Evolutionary conservation across 1,284 basidiomycete genomes (phyloP), one percentile per base, ranked within the genome.

Genomic region (Malassezia brasiliensis): DNA sequence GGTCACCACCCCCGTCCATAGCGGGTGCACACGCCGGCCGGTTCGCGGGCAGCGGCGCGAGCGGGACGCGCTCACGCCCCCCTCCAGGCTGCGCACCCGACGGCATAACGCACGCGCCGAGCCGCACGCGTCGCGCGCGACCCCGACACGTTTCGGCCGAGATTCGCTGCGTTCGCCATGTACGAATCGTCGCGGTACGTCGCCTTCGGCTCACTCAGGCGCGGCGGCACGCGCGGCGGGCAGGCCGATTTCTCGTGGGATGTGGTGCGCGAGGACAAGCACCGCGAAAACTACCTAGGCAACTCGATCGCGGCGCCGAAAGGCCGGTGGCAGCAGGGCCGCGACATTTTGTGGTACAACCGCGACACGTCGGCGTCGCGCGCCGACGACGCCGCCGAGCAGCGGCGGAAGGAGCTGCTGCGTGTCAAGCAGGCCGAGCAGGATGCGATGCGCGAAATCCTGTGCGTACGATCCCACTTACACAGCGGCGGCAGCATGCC

Each of bases 331-430:
- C 68, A 68, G 38, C 63, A 68, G 35, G 68, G 68, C 15, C 54
- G 64, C 15, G 72, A 74, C 52, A 69, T 74, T 50, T 65, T 63
- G 30, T 74, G 72, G 72, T 74, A 72, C 60, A 73, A 67, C 61
- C 69, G 67, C 36, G 67, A 68, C 39, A 55, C 52, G 30, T 19
- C 39, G 5, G 42, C 25, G 25, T 9, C 11, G 1, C 46, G 50
- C 42, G 19, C 34, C 28, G 19, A 38, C 47, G n/a, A 37, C 20
- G 40, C 51, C 12, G 60, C 56, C 0, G 65, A 71, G 28, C 50
- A 55, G 40, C 41, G 67, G n/a, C 34, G 63, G 20, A 53, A 66
- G 36, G 72, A 74, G 55, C 30, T 72, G 28, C 30, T 61, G 7
- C 52, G 48, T 41, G 60, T 74, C 37, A 74, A 74, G 50, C 50